Evolutionary conservation across 768 basidiomycete species (phyloP).

Genomic region (Boletus insuetus): DNA sequence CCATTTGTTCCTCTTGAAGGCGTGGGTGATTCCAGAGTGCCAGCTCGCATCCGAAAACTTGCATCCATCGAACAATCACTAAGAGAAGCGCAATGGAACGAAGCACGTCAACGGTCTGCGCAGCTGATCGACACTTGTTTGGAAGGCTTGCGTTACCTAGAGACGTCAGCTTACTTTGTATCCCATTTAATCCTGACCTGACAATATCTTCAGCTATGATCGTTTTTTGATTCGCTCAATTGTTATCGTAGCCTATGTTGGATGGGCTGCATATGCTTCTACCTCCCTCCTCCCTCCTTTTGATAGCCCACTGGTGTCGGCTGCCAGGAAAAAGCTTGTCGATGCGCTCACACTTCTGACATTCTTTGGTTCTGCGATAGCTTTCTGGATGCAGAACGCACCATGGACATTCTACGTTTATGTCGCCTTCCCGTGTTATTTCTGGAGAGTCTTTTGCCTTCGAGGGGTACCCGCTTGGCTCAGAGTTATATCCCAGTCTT

Average conservation of each 20-base stretch:
- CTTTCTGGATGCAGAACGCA: conserved; percentile 61
- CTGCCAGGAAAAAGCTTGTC: neutral
- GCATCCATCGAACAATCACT: conserved; percentile 47
- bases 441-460: conserved; percentile 61
- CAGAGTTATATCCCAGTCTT: conserved; percentile 14
- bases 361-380: conserved; percentile 38
- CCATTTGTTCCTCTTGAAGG: conserved; percentile 53
- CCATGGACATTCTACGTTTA: conserved; percentile 78
- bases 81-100: conserved; percentile 38
- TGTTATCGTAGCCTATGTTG: conserved; percentile 69
- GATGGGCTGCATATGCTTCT: conserved; percentile 72
- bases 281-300: conserved; percentile 51
- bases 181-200: conserved; percentile 2
- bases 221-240: conserved; percentile 66
- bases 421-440: conserved; percentile 70
- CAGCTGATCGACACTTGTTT: conserved; percentile 54
- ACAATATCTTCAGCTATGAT: conserved; percentile 52
- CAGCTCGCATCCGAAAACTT: conserved; percentile 37
- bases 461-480: conserved; percentile 20
- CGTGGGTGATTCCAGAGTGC: conserved; percentile 21
- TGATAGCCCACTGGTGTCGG: conserved; percentile 13
- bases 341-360: conserved; percentile 29
- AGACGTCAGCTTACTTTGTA: conserved; percentile 43
- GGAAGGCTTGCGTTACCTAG: conserved; percentile 70
- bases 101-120: conserved; percentile 48